Evolutionary conservation across 306 rosid species (phyloP).

Genomic region (Geum urbanum): DNA sequence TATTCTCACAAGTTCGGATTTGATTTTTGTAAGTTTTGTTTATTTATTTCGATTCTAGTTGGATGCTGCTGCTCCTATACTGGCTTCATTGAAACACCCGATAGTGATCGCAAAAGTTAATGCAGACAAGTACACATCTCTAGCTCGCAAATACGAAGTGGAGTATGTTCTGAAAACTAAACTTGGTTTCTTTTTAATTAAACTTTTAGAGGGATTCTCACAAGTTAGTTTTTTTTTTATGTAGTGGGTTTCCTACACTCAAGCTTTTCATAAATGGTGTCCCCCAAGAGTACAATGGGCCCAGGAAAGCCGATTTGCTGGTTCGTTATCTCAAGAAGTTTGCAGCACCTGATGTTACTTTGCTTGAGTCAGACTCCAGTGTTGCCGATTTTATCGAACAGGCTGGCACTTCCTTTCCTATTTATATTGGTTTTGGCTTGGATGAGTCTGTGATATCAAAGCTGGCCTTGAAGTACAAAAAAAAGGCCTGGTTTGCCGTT

Average conservation of each 20-base stretch:
- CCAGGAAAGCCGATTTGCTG: constrained; percentile 81
- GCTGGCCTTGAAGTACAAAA: constrained; percentile 65
- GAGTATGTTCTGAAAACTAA: constrained; percentile 42
- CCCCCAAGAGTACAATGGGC: constrained; percentile 74
- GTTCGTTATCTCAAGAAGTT: constrained; percentile 83
- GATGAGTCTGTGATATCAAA: constrained; percentile 49
- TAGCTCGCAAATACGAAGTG: constrained; percentile 61
- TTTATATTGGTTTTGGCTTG: constrained; percentile 83
- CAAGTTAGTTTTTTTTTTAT: not conserved
- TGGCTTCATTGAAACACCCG: constrained; percentile 72
- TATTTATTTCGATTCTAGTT: constrained; percentile 43
- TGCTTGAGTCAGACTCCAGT: constrained; percentile 83
- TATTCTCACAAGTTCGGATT: no score
- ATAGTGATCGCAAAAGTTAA: constrained; percentile 71
- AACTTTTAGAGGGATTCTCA: no score
- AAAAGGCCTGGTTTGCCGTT: constrained; percentile 92
- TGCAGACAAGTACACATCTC: constrained; percentile 73
- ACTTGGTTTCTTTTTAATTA: not conserved
- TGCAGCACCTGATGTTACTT: constrained; percentile 74
- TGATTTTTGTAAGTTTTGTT: not conserved
- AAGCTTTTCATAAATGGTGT: constrained; percentile 72
- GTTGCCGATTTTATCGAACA: constrained; percentile 56
- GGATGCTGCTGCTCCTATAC: constrained; percentile 86
- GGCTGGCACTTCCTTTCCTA: constrained; percentile 71
- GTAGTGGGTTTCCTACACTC: constrained; percentile 78